These are phyloP conservation scores for Cyberlindnera lachancei DNA, from an alignment of 805 yeast genomes.

Conservation along the genomic window DNA sequence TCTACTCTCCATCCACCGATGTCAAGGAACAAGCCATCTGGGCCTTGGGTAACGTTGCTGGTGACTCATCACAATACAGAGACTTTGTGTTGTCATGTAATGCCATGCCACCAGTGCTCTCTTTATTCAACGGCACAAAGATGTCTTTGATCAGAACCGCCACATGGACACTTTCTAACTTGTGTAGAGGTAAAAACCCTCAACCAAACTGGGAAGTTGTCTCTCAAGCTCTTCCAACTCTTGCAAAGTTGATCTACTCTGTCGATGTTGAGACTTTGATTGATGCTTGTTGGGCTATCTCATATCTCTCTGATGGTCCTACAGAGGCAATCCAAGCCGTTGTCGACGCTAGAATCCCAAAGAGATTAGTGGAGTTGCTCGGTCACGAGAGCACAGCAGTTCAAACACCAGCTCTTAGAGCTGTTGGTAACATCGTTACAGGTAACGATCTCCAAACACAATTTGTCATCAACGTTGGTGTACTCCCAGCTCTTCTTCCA, in stretches of 20 bases:
- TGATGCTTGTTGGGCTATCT: conserved; percentile 98
- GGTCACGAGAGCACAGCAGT: conserved; percentile 78
- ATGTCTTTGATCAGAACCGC: conserved; percentile 93
- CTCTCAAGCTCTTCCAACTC: conserved; percentile 80
- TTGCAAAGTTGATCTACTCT: conserved; percentile 85
- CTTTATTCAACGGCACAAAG: conserved; percentile 70
- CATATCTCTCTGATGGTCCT: conserved; percentile 90
- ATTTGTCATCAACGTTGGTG: conserved; percentile 88
- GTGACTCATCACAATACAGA: conserved; percentile 86
- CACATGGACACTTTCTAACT: conserved; percentile 94
- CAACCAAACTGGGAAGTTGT: conserved; percentile 93
- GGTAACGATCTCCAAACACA: conserved; percentile 97
- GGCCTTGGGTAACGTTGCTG: conserved; percentile 99
- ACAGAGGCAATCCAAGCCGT: conserved; percentile 93
- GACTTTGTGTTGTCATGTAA: conserved; percentile 79
- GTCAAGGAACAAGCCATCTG: conserved; percentile 98
- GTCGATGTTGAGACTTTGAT: conserved; percentile 88
- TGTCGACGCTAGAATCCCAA: conserved; percentile 91
- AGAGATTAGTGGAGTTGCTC: conserved; percentile 85
- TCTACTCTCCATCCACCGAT: conserved; percentile 75
- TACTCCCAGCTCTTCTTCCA: conserved; percentile 75
- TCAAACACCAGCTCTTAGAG: conserved; percentile 95
- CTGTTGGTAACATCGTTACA: conserved; percentile 96
- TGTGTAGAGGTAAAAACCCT: conserved; percentile 94
- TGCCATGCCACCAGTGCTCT: conserved; percentile 84